Evolutionary conservation across 257 asterid genomes (phyloP), one percentile per base, ranked within the genome.

Genomic region (Ballota nigra): DNA sequence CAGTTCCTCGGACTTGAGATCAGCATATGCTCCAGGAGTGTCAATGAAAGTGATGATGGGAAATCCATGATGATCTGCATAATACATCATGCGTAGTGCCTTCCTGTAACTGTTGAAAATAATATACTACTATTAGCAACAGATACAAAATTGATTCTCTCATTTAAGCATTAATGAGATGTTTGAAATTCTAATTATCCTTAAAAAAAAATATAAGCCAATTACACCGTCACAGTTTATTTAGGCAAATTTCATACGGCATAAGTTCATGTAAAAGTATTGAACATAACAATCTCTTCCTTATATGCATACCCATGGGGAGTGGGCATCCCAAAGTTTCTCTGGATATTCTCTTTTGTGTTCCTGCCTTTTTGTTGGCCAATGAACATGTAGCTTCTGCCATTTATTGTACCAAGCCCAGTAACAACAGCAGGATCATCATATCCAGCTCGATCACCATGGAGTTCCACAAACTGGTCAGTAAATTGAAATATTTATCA

Each of bases 261-360:
- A 47, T 33, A 75, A 55, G 57, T 52, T 55, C 76, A 49, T 40
- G 53, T 19, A 64, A 8, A 60, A 38, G 45, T 67, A 62, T 33
- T 33, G 16, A 64, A 22, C 23, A 49, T 0, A 68, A 41, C 16
- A 69, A 72, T 10, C 4, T 40, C 20, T 38, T 41, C 53, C 41
- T 38, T 41, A 81, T 74, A 62, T 66, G 24, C 84, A 78, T 85
- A 92, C 98, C 98, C 98, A 75, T 92, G 98, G 61, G 98, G 98
- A 63, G 98, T 92, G 43, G 98, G 98, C 98, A 92, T 92, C 82
- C 97, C 98, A 77, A 92, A 92, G 88, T 92, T 92, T 26, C 98
- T 86, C 68, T 80, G 75, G 29, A 92, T 90, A 78, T 90, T 92
- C 85, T 92, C 98, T 79, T 92, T 92, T 24, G 97, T 85, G 72